A percentile compares a stretch with the other conserved stretches of the same genome.
Conservation (phyloP, 2,329 filamentous ascomycete species). For the Remersonia thermophila region DNA sequence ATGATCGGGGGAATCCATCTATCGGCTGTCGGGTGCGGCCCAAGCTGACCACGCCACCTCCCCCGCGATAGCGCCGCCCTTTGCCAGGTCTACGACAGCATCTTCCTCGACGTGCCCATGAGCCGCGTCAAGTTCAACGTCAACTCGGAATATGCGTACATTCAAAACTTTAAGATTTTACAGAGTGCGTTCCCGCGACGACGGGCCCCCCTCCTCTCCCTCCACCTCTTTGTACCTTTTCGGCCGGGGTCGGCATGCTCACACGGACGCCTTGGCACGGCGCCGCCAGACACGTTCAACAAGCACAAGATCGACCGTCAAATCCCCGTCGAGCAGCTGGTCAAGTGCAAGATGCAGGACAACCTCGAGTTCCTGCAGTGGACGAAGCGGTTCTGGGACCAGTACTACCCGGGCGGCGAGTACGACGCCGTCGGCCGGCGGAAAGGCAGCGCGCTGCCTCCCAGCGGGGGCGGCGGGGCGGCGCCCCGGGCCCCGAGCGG, state of each 20-base stretch:
- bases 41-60: constrained; percentile 15
- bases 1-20: no score
- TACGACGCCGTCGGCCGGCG: constrained; percentile 83
- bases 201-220: neutral
- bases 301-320: constrained; percentile 82
- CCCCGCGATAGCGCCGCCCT: constrained; percentile 60
- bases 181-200: constrained; percentile 63
- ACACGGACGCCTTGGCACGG: constrained; percentile 3
- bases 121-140: constrained; percentile 95
- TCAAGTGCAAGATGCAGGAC: constrained; percentile 99
- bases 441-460: constrained; percentile 58
- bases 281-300: constrained; percentile 57
- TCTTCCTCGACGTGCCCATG: constrained; percentile 94
- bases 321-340: constrained; percentile 74
- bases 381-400: constrained; percentile 94
- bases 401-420: constrained; percentile 92
- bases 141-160: constrained; percentile 91
- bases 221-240: no score
- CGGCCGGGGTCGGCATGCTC: no score
- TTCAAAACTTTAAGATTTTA: constrained; percentile 96
- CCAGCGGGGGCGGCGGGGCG: constrained; percentile 28
- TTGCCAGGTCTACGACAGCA: constrained; percentile 97
- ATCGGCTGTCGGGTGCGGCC: no score
- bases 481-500: constrained; percentile 23
- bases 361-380: constrained; percentile 98